Conservation (phyloP, 2,329 filamentous ascomycete species). For the Hypoxylon sp. region DNA sequence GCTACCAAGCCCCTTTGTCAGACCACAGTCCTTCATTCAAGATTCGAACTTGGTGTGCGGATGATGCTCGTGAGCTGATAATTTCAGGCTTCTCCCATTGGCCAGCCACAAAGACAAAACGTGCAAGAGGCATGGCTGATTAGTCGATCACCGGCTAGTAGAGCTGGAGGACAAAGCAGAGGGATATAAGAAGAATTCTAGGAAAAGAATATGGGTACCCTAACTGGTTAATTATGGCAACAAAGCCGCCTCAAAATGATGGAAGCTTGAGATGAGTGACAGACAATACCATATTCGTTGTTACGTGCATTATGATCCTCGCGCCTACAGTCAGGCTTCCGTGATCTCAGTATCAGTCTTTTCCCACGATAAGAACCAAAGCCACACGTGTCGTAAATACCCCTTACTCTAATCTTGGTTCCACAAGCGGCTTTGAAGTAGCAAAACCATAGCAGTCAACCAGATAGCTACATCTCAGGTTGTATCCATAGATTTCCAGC, state of each 20-base stretch:
- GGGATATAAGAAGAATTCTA: background rate
- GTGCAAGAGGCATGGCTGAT: constrained; percentile 21
- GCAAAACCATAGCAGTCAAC: too few relatives aligned
- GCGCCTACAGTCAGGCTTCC: too few relatives aligned
- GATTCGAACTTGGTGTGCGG: background rate
- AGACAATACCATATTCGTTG: too few relatives aligned
- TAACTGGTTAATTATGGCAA: constrained; percentile 28
- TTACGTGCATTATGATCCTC: too few relatives aligned
- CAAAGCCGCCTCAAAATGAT: constrained; percentile 14
- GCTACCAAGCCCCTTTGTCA: constrained; percentile 29
- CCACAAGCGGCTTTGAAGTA: too few relatives aligned
- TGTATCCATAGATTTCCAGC: too few relatives aligned
- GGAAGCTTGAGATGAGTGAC: too few relatives aligned
- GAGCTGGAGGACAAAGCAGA: constrained; percentile 39
- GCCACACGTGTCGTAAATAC: too few relatives aligned
- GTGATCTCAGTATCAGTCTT: too few relatives aligned
- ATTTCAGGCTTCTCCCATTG: constrained; percentile 18
- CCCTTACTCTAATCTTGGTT: too few relatives aligned
- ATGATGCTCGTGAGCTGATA: constrained; percentile 21
- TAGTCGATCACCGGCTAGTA: constrained; percentile 9
- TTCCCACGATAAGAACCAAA: too few relatives aligned
- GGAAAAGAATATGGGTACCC: background rate
- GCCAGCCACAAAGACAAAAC: constrained; percentile 32
- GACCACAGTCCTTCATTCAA: background rate
- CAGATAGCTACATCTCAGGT: too few relatives aligned